Evolutionary conservation across 306 rosid species (phyloP), one percentile per base, ranked within the genome.

Genomic region (Rosa persica): DNA sequence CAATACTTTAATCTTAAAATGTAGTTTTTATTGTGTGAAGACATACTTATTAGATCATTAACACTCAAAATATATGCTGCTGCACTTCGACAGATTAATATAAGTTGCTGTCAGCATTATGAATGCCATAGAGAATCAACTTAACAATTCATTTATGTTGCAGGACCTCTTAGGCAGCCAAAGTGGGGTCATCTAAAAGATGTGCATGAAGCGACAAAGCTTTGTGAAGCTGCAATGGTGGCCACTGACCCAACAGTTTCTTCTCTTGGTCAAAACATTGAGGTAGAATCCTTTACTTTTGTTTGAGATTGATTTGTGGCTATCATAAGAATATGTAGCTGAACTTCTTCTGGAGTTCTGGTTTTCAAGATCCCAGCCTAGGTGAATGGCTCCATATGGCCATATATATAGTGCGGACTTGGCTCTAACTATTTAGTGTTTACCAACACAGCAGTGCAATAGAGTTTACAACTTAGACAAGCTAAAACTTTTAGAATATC

Each of bases 131-230:
- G 68, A 27, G 55, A 48, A 46, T 76, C 13, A 36, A 58, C 76
- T 46, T 49, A 74, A 77, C 27, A 39, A n/a, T 81, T 76, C 61
- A 73, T 78, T 9, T 72, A 27, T 44, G 17, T 82, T 75, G 86
- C 89, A 95, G 99, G 99, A 69, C 81, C 85, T 84, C 58, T 91
- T 54, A 91, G 94, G 72, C 99, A 95, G 70, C 98, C 98, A 0
- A 95, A 95, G 83, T 95, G 98, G 98, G 98, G 98, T 30, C 98
- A 95, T 89, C 90, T 95, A 68, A 92, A 80, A 80, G 98, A 95
- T 79, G 72, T 95, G 77, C 98, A 95, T 30, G 86, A 89, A 83
- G 93, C 94, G 82, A 80, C 92, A 78, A 92, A 92, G 87, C 94
- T 91, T 78, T 89, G 93, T 70, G 96, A 95, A 89, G 87, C 79